phyloP scores from a whole-genome alignment of 169 alveolate species.

The Plasmodium gaboni region DNA sequence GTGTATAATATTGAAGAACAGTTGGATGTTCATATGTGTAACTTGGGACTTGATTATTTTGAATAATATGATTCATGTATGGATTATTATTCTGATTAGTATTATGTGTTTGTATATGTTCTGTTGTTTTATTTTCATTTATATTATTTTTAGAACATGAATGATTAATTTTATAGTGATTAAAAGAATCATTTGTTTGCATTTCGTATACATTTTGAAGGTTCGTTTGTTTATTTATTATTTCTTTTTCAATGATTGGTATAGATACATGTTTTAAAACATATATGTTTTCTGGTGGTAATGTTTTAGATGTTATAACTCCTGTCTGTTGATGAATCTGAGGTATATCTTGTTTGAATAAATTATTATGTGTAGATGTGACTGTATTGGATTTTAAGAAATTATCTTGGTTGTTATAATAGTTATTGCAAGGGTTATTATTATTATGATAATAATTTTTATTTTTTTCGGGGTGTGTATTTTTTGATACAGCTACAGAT shows the following conservation, averaged over 20 bases:
- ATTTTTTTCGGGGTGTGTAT: neutral
- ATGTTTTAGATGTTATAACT: neutral
- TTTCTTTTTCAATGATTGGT: conserved; percentile 55
- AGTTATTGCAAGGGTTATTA: too few relatives aligned
- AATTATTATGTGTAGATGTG: neutral
- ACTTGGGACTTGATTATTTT: too few relatives aligned
- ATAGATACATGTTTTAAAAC: conserved; percentile 25
- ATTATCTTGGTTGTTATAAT: too few relatives aligned
- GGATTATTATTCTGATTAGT: too few relatives aligned
- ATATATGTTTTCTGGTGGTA: neutral
- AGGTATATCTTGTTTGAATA: neutral
- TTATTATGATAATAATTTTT: too few relatives aligned
- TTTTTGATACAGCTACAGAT: neutral
- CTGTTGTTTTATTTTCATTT: too few relatives aligned
- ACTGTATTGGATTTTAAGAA: too few relatives aligned
- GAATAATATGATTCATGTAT: too few relatives aligned
- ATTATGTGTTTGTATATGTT: too few relatives aligned
- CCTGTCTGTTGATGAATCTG: neutral
- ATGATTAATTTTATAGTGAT: conserved; percentile 12
- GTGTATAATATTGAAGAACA: too few relatives aligned
- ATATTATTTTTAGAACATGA: too few relatives aligned
- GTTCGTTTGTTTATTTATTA: neutral
- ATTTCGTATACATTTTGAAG: neutral
- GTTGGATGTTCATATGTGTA: too few relatives aligned
- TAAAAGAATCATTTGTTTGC: conserved; percentile 6